phyloP scores from a whole-genome alignment of 768 basidiomycete species.

The Sporobolomyces pararoseus region DNA sequence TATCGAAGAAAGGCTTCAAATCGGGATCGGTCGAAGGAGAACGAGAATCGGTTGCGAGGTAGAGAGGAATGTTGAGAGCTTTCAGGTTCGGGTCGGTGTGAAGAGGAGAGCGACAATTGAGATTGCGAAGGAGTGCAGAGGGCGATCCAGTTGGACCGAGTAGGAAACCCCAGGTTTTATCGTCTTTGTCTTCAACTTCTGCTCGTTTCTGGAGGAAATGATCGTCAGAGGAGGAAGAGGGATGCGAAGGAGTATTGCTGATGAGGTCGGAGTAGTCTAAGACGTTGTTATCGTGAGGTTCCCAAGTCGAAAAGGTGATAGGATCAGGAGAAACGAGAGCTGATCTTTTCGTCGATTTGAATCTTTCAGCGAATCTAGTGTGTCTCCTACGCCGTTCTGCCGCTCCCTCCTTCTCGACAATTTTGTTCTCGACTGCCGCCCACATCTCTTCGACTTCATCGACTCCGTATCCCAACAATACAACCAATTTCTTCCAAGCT shows the following conservation, averaged over 20 bases:
- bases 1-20: conserved; percentile 54
- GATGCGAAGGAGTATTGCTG: background rate
- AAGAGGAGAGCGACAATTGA: conserved; percentile 40
- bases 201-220: background rate
- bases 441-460: background rate
- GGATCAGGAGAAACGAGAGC: background rate
- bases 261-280: background rate
- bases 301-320: background rate
- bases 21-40: conserved; percentile 52
- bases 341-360: background rate
- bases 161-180: background rate
- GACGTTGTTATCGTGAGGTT: background rate
- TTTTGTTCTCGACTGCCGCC: conserved; percentile 48
- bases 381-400: background rate
- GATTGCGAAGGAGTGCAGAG: conserved; percentile 17
- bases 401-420: conserved; percentile 46
- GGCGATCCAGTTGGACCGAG: background rate
- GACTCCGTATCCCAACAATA: background rate
- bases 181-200: too few species aligned
- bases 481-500: conserved; percentile 52
- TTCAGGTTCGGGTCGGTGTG: conserved; percentile 50
- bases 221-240: background rate
- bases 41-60: conserved; percentile 62
- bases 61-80: conserved; percentile 59
- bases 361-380: background rate